Conservation (phyloP, 2,329 filamentous ascomycete species). For the Albophoma yamanashiensis region DNA sequence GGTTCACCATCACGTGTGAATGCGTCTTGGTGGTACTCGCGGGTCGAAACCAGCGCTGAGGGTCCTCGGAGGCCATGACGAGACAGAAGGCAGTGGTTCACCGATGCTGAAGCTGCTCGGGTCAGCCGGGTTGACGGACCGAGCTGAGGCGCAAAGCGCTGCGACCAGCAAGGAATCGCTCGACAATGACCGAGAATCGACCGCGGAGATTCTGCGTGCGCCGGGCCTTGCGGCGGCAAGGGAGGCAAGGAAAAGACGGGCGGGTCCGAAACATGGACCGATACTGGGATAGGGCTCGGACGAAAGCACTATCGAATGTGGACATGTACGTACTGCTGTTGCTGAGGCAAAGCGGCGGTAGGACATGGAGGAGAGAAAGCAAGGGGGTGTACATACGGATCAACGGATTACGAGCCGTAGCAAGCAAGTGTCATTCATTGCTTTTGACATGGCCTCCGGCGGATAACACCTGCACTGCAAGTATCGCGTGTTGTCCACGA, state of each 20-base stretch:
- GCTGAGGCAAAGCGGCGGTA: not conserved
- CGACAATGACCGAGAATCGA: slow-evolving; percentile 1
- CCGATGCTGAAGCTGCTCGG: not conserved
- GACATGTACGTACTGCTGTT: not conserved
- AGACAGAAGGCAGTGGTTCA: not conserved
- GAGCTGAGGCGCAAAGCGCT: not conserved
- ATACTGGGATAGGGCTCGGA: not conserved
- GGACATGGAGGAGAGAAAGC: not conserved
- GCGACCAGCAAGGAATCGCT: not conserved
- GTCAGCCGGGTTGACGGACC: not conserved
- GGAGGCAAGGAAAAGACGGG: not conserved
- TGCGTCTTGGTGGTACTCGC: not conserved
- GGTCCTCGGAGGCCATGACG: not conserved
- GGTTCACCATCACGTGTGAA: not conserved
- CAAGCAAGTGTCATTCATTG: not conserved
- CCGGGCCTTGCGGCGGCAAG: not conserved
- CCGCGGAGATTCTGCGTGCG: slow-evolving; percentile 6
- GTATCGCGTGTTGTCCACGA: not conserved
- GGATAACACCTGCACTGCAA: not conserved
- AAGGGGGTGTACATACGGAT: not conserved
- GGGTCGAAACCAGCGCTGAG: not conserved
- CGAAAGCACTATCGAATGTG: not conserved
- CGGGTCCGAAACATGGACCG: not conserved
- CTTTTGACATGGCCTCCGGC: not conserved
- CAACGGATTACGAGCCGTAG: not conserved